These are phyloP conservation scores for Cercospora zeina DNA, from an alignment of 2,329 filamentous ascomycete genomes.

Conservation along the genomic window DNA sequence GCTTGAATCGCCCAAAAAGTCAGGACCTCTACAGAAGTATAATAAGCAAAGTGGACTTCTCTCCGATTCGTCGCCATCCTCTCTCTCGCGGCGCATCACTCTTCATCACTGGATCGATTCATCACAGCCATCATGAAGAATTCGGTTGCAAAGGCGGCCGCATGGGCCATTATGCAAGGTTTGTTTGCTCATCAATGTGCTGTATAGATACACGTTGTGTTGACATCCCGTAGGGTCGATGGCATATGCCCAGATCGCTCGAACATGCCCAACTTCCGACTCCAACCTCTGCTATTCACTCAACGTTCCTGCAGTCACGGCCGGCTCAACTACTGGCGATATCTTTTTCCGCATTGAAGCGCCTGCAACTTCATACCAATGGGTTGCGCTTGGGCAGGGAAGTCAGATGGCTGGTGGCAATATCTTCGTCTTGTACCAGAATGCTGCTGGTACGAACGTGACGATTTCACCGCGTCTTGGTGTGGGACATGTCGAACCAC, in stretches of 20 bases:
- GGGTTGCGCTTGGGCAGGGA: slow-evolving; percentile 60
- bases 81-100: not conserved
- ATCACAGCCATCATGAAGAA: slow-evolving; percentile 6
- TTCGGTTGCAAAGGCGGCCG: slow-evolving; percentile 2
- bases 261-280: slow-evolving; percentile 23
- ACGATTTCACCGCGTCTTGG: slow-evolving; percentile 57
- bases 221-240: slow-evolving; percentile 11
- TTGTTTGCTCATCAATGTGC: not conserved
- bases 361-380: slow-evolving; percentile 52
- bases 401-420: slow-evolving; percentile 56
- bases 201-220: not conserved
- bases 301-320: slow-evolving; percentile 56
- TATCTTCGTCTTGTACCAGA: slow-evolving; percentile 61
- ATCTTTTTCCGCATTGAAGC: slow-evolving; percentile 60
- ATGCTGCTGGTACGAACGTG: slow-evolving; percentile 54
- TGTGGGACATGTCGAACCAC: slow-evolving; percentile 48
- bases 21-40: not conserved
- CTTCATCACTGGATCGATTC: not conserved
- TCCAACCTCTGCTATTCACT: slow-evolving; percentile 51
- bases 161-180: slow-evolving; percentile 14
- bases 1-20: not conserved
- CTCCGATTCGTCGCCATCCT: not conserved
- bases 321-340: slow-evolving; percentile 54
- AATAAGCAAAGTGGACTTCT: not conserved
- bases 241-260: slow-evolving; percentile 23